Evolutionary conservation across 1,284 basidiomycete genomes (phyloP).

Genomic region (Cutaneotrichosporon cutaneum): DNA sequence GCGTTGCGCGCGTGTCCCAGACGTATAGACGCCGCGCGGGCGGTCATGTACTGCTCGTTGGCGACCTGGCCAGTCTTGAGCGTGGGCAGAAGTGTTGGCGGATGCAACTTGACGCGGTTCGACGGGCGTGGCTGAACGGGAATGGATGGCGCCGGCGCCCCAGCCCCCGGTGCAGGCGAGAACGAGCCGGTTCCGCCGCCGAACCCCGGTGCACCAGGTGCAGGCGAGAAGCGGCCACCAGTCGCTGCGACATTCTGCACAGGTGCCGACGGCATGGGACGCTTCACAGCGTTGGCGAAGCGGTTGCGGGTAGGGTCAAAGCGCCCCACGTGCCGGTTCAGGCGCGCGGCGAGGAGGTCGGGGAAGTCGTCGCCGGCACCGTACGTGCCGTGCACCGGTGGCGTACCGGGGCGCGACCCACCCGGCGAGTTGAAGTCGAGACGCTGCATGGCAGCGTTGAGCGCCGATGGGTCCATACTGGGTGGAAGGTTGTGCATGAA

Average conservation of each 20-base stretch:
- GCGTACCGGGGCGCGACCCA: slow-evolving; percentile 39
- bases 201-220: slow-evolving; percentile 15
- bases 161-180: slow-evolving; percentile 2
- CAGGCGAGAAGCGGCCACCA: slow-evolving; percentile 35
- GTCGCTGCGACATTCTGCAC: slow-evolving; percentile 26
- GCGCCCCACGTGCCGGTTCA: slow-evolving; percentile 50
- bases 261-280: slow-evolving; percentile 37
- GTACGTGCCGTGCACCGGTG: slow-evolving; percentile 31
- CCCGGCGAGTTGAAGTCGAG: slow-evolving; percentile 61
- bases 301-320: slow-evolving; percentile 76
- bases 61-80: slow-evolving; percentile 76
- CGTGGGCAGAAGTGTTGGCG: slow-evolving; percentile 82
- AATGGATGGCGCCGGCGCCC: slow-evolving; percentile 56
- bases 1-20: slow-evolving; percentile 91
- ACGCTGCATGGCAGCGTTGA: slow-evolving; percentile 67
- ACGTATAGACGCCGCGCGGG: slow-evolving; percentile 79
- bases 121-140: slow-evolving; percentile 69
- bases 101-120: slow-evolving; percentile 74
- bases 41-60: slow-evolving; percentile 79
- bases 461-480: slow-evolving; percentile 52
- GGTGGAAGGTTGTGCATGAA: slow-evolving; percentile 84
- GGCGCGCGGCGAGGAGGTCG: slow-evolving; percentile 54
- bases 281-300: slow-evolving; percentile 62
- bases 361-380: slow-evolving; percentile 79
- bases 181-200: slow-evolving; percentile 48